Conservation (phyloP, 1,284 basidiomycete genomes). For the Austroboletus niveus region DNA sequence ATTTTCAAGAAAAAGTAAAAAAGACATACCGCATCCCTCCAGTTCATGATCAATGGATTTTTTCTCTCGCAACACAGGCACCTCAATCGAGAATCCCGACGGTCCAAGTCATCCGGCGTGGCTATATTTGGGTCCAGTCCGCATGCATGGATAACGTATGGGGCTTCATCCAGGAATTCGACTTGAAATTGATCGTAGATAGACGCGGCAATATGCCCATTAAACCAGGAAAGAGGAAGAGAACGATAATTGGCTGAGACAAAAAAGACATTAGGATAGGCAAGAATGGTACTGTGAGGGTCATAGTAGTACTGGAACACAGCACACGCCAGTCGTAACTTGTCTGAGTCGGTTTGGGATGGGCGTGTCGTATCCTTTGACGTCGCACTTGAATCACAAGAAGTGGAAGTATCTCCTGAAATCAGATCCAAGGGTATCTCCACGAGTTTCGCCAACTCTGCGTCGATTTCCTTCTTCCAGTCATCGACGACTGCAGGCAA, state of each 20-base stretch:
- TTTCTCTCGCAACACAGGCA: slow-evolving; percentile 1
- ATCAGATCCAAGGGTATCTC: slow-evolving; percentile 1
- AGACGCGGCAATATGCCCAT: neutral
- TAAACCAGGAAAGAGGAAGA: neutral
- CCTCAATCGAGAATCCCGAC: slow-evolving; percentile 3
- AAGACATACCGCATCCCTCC: slow-evolving; percentile 11
- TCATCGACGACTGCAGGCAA: slow-evolving; percentile 7
- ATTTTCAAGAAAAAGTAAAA: neutral
- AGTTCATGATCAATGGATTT: neutral
- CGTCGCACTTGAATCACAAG: neutral
- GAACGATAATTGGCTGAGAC: neutral
- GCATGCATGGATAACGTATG: slow-evolving; percentile 8
- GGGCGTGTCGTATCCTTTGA: neutral
- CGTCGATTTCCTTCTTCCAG: slow-evolving; percentile 13
- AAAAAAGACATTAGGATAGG: neutral
- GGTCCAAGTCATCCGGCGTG: slow-evolving; percentile 14
- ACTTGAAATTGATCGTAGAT: neutral
- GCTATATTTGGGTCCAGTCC: slow-evolving; percentile 13
- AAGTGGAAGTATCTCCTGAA: neutral
- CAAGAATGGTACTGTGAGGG: neutral
- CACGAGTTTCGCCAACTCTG: slow-evolving; percentile 8
- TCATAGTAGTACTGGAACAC: neutral
- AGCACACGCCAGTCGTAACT: slow-evolving; percentile 8
- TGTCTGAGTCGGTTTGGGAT: neutral
- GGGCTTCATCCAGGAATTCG: neutral